Conservation (phyloP, 148 eudicot genomes). For the Rhododendron molle region DNA sequence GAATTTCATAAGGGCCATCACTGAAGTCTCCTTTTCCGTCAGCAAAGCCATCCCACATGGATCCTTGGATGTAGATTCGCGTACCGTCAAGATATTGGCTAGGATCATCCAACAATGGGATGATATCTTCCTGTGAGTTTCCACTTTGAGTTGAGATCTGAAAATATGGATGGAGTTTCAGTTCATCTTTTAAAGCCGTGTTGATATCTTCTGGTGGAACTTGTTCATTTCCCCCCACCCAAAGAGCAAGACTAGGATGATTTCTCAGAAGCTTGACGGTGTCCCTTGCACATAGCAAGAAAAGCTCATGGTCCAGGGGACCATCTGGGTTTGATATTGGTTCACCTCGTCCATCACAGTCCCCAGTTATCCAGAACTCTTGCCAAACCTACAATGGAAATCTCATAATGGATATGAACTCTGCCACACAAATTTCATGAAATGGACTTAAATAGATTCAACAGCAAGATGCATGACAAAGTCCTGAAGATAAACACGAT, state of each 20-base stretch:
- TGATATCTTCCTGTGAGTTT: slow-evolving; percentile 22
- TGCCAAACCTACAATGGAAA: slow-evolving; percentile 81
- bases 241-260: slow-evolving; percentile 97
- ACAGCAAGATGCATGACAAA: neutral
- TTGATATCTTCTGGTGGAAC: slow-evolving; percentile 87
- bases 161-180: slow-evolving; percentile 70
- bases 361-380: slow-evolving; percentile 99
- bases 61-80: slow-evolving; percentile 82
- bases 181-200: slow-evolving; percentile 55
- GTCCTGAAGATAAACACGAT: neutral
- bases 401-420: neutral
- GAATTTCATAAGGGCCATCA: slow-evolving; percentile 97
- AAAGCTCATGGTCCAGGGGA: slow-evolving; percentile 91
- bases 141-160: slow-evolving; percentile 19
- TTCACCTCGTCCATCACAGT: slow-evolving; percentile 85
- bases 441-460: neutral
- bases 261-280: slow-evolving; percentile 90
- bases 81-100: slow-evolving; percentile 94
- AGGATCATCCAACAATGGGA: slow-evolving; percentile 48
- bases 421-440: neutral
- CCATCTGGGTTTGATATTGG: slow-evolving; percentile 95
- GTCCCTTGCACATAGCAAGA: slow-evolving; percentile 88
- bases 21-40: slow-evolving; percentile 75
- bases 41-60: slow-evolving; percentile 99
- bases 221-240: slow-evolving; percentile 99